A percentile compares a stretch with the other conserved stretches of the same genome.
phyloP scores from a whole-genome alignment of 2,329 filamentous ascomycete genomes.

The Colletotrichum acutatum region DNA sequence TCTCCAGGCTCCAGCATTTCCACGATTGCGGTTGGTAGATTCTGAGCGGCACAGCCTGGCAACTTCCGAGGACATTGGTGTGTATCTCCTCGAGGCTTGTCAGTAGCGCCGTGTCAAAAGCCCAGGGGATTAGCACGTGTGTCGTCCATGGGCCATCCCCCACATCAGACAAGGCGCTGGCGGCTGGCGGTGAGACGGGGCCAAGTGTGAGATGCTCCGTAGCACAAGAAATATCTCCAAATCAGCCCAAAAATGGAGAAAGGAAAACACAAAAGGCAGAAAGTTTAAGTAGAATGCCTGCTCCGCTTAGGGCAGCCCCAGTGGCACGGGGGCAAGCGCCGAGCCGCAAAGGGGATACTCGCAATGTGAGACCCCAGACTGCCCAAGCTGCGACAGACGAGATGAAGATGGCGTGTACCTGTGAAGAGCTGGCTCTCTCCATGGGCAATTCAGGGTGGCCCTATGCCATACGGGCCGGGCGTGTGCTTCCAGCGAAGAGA shows the following conservation, averaged over 20 bases:
- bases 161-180: neutral
- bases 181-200: neutral
- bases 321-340: slow-evolving; percentile 10
- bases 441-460: neutral
- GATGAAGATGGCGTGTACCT: slow-evolving; percentile 14
- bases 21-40: slow-evolving; percentile 19
- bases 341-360: slow-evolving; percentile 16
- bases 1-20: slow-evolving; percentile 34
- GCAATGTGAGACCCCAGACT: neutral
- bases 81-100: neutral
- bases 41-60: slow-evolving; percentile 12
- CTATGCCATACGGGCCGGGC: neutral
- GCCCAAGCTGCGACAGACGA: slow-evolving; percentile 3
- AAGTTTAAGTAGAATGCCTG: neutral
- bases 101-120: neutral
- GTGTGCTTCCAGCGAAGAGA: neutral
- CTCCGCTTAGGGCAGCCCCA: neutral
- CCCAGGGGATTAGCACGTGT: slow-evolving; percentile 18
- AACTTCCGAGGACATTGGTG: slow-evolving; percentile 15
- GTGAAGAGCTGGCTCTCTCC: neutral
- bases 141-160: slow-evolving; percentile 1
- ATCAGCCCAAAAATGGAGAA: neutral
- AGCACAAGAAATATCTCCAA: neutral
- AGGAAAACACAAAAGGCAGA: neutral
- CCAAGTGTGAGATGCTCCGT: neutral